Conservation (phyloP, 257 asterid species). For the Thymus quinquecostatus region DNA sequence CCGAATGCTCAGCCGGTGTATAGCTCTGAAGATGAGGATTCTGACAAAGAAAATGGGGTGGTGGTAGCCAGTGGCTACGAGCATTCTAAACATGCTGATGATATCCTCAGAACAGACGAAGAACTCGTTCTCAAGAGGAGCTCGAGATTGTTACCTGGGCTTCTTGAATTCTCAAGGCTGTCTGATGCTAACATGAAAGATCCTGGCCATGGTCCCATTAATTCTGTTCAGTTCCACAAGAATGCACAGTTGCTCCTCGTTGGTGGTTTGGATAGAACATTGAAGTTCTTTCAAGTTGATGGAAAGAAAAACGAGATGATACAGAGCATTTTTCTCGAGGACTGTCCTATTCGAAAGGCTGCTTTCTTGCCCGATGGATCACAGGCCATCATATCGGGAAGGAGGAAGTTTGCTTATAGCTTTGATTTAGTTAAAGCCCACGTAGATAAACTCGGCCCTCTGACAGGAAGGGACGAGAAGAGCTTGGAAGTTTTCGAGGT, state of each 20-base stretch:
- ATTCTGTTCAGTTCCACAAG: constrained; percentile 88
- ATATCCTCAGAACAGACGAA: constrained; percentile 67
- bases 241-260: constrained; percentile 84
- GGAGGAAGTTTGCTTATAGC: constrained; percentile 87
- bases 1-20: constrained; percentile 43
- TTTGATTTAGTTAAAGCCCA: constrained; percentile 75
- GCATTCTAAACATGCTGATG: constrained; percentile 31
- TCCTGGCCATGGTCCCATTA: constrained; percentile 61
- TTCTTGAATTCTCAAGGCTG: constrained; percentile 76
- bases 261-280: constrained; percentile 78
- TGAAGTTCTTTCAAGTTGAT: constrained; percentile 84
- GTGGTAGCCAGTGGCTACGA: constrained; percentile 47
- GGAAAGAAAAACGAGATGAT: constrained; percentile 81
- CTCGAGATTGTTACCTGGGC: constrained; percentile 64
- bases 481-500: constrained; percentile 91
- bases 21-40: constrained; percentile 70
- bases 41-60: constrained; percentile 50
- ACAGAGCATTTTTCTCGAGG: constrained; percentile 82
- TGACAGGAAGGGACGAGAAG: constrained; percentile 91
- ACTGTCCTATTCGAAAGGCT: constrained; percentile 82
- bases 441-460: constrained; percentile 77
- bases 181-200: constrained; percentile 76
- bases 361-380: constrained; percentile 92
- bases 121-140: constrained; percentile 67
- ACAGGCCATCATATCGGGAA: constrained; percentile 71